Evolutionary conservation across 371 early-diverging fungal species (phyloP), one percentile per base, ranked within the genome.

Genomic region (Mortierella sp.): DNA sequence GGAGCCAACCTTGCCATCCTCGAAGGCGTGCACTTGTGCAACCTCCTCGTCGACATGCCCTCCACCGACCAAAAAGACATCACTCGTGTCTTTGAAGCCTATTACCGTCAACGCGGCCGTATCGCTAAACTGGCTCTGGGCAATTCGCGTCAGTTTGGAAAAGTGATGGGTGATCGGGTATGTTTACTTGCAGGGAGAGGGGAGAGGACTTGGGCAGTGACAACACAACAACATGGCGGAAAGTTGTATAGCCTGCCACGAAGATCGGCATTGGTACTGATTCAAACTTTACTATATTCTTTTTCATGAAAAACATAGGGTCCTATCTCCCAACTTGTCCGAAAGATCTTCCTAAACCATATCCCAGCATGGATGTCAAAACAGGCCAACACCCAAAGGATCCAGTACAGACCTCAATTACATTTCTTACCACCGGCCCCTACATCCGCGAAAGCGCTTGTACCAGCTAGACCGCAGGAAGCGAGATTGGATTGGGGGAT

Each of bases 81-180:
- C 42, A 80, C 78, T 2, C 75, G 76, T 45, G 73, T 78, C 42
- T 84, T 84, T 74, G 70, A 72, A 28, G 26, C 68, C n/a, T 84
- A 81, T n/a, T 78, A 78, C 42, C 16, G 44, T 3, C 78, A 78
- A 28, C 81, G 84, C 10, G 28, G 73, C n/a, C 47, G 54, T 1
- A 80, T 84, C 60, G 84, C 84, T 8, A 73, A 76, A 47, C 76
- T 70, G 3, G 84, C 79, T 6, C 71, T 84, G 6, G 45, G 44
- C 4, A 84, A 84, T n/a, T 81, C 84, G 26, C 75, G 81, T 1
- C 84, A 84, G 71, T 84, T 84, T 42, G 84, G 84, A n/a, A 84
- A 84, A 26, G 79, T 81, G 52, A 84, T 84, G 84, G 78, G 79
- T 11, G 82, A 82, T 14, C 57, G 82, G 48, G 82, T 82, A 82